Evolutionary conservation across 1,139 yeast species (phyloP).

Genomic region (Yamadazyma epiphylla): DNA sequence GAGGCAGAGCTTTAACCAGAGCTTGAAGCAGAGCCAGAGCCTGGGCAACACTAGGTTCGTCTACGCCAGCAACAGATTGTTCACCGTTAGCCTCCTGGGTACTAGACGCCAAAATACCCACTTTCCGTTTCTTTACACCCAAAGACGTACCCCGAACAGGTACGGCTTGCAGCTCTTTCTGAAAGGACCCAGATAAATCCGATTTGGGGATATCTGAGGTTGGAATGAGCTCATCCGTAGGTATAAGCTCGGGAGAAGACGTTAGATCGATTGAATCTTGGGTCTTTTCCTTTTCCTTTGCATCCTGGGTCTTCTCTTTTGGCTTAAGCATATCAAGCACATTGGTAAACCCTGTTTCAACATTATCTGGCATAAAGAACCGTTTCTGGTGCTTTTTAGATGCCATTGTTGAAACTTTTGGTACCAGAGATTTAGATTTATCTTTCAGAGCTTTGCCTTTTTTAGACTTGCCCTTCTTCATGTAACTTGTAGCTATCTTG

Average conservation of each 20-base stretch:
- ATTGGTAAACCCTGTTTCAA: constrained; percentile 60
- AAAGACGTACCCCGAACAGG: background rate
- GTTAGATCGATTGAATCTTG: constrained; percentile 4
- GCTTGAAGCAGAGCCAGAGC: too few relatives aligned
- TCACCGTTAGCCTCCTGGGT: too few relatives aligned
- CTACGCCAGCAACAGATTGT: too few relatives aligned
- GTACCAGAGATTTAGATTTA: constrained; percentile 14
- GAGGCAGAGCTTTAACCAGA: too few relatives aligned
- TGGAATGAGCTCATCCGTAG: background rate
- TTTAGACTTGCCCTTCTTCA: constrained; percentile 25
- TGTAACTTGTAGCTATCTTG: constrained; percentile 52
- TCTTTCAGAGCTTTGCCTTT: constrained; percentile 7
- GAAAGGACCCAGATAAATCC: too few relatives aligned
- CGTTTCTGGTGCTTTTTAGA: constrained; percentile 25
- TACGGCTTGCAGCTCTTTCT: too few relatives aligned
- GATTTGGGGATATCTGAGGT: background rate
- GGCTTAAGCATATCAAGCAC: constrained; percentile 51
- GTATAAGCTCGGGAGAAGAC: background rate
- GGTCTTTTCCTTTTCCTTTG: too few relatives aligned
- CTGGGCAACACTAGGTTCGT: too few relatives aligned
- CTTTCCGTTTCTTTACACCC: too few relatives aligned
- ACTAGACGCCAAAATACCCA: too few relatives aligned
- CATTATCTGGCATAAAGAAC: constrained; percentile 81
- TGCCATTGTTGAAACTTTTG: too few relatives aligned
- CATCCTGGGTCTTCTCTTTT: constrained; percentile 14